Evolutionary conservation across 371 early-diverging fungal species (phyloP), one percentile per base, ranked within the genome.

Genomic region (Mucor ambiguus): DNA sequence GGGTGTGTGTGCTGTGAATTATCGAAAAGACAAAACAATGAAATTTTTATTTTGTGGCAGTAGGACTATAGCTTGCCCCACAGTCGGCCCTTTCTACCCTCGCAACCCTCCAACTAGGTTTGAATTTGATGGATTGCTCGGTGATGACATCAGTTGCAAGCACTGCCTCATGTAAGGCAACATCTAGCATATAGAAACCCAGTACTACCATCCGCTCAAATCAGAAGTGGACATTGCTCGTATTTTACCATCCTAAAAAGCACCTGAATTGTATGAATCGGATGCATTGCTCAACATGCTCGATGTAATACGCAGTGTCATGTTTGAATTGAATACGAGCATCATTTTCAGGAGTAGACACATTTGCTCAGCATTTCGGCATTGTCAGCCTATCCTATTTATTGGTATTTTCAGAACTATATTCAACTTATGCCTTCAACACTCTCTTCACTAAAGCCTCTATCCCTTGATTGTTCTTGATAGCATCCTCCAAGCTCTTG

Each of bases 401-500:
- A 14, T 52, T 52, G 22, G 22, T 52, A 46, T 46, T 46, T 4
- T 46, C 46, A 20, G 11, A 4, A 5, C 20, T 20, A 0, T 20
- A 44, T 20, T n/a, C n/a, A 37, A 35, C 4, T 61, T 62, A 66
- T 38, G 61, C 62, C 38, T 73, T 74, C 29, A 70, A 29, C 29
- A 72, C 68, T 30, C 80, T 71, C 59, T 85, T 75, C 8, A 84
- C 72, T 22, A 81, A 56, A 16, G 65, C 61, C 37, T 77, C 79
- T 43, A 84, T 67, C 4, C 81, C 85, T 48, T 78, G 66, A 32
- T 69, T 70, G 26, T 70, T 76, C 41, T 78, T 79, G 64, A 90
- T 73, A 58, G 87, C 82, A 56, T 83, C 72, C 44, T 82, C 83
- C 38, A 93, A 79, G 33, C 90, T 86, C 69, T 88, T 93, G 71